Percentiles rank a stretch among this genome's conserved stretches.
These are phyloP conservation scores for Eragrostis nindensis DNA, from an alignment of 176 grass and related monocot genomes.

Conservation along the genomic window DNA sequence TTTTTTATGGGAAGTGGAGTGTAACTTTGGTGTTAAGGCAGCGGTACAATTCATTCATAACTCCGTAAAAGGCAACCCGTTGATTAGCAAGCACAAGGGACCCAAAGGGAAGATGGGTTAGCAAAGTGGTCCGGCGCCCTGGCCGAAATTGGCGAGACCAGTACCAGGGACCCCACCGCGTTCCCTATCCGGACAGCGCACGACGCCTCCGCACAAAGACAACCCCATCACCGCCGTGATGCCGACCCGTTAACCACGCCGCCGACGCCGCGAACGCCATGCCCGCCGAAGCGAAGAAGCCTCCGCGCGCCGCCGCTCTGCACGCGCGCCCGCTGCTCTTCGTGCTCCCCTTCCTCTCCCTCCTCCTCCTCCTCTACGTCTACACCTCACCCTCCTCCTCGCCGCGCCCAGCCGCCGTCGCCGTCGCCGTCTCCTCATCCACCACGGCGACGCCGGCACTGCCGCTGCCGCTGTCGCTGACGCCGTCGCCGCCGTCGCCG, in stretches of 20 bases:
- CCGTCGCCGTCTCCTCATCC: too few relatives aligned
- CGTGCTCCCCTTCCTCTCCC: slow-evolving; percentile 11
- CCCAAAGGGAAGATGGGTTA: too few relatives aligned
- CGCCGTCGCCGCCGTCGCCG: slow-evolving; percentile 37
- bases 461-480: slow-evolving; percentile 23
- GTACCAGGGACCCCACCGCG: not conserved
- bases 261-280: slow-evolving; percentile 40
- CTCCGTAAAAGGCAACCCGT: not conserved
- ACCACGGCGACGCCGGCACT: rapidly evolving
- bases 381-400: slow-evolving; percentile 15
- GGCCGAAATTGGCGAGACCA: slow-evolving; percentile 11
- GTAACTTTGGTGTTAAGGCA: too few relatives aligned
- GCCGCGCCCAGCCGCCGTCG: too few relatives aligned
- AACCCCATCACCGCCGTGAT: not conserved
- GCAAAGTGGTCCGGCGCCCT: not conserved
- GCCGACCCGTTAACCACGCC: not conserved
- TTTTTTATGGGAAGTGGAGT: too few relatives aligned
- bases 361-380: slow-evolving; percentile 46
- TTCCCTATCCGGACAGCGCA: not conserved
- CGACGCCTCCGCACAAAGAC: not conserved
- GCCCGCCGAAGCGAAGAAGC: slow-evolving; percentile 48
- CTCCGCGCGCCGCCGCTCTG: slow-evolving; percentile 22
- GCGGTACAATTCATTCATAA: not conserved
- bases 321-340: slow-evolving; percentile 36
- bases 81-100: not conserved